Base-by-base conservation (phyloP, 2,329 filamentous ascomycete genomes). In the Cyphellophora europaea region DNA sequence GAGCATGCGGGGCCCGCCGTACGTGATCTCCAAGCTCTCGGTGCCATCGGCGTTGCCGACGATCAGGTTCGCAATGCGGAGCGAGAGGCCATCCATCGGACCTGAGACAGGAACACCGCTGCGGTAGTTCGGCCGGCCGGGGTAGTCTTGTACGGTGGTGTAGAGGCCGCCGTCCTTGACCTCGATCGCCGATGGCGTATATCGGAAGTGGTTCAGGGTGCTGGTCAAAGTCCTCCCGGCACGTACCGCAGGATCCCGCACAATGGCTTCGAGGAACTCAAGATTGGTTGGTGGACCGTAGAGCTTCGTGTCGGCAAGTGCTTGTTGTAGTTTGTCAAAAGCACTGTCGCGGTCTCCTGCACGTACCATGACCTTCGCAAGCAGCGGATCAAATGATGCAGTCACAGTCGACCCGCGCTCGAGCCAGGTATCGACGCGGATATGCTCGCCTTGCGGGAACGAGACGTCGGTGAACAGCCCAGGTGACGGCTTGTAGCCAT, bases 331-430 rank as follows among this genome's bases (percentile, higher is more conserved):
- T 50, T 77, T 79, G 2, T 51, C 49, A 2, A 78, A 61, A 0
- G 59, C 61, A 11, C 62, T 62, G n/a, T 59, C 47, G 71, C 72
- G 78, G 5, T 56, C 65, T 0, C 61, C 51, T 1, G 68, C 70
- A 1, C 69, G 74, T 32, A 77, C 54, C 19, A 77, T 71, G 37
- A 78, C 57, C 42, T 79, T 78, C 5, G 71, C 72, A 3, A 78
- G 51, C 2, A 78, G 58, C 34, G 68, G 72, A 50, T 79, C 73
- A 43, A 75, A 77, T 19, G 74, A 67, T 1, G 70, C 58, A 1
- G 66, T 65, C 0, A 78, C 59, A 4, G 72, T 51, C 1, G 62
- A 54, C 1, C 59, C 51, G 1, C 57, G 51, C n/a, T 64, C 55
- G 2, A 77, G 53, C 42, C 72, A 64, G 1, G 69, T 76, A 41